Base-by-base conservation (phyloP, 352 stramenopile genomes). In the Achlya hypogyna region DNA sequence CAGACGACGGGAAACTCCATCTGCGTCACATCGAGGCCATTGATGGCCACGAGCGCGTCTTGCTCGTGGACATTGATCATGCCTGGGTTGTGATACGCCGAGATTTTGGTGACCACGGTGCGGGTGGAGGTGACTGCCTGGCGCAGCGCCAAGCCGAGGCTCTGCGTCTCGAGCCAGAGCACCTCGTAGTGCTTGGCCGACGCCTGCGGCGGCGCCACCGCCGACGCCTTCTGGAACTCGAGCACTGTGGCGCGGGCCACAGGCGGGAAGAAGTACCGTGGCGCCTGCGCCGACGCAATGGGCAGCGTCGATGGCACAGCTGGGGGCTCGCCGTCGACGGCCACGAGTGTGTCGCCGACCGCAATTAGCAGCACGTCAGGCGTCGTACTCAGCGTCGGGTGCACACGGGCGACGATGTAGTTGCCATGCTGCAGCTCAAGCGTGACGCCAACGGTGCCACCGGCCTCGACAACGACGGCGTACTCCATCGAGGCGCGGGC, bases 31-130 rank as follows among this genome's bases (percentile, higher is more conserved):
- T 52, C 54, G 35, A 51, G 14, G 2, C 54, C 54, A 38, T 64
- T 64, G 35, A 64, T 35, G 18, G 54, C 54, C 4, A 51, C 18
- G 6, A 64, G 38, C 20, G 34, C 28, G 22, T 64, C 54, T 22
- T 31, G 32, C 29, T 52, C 54, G 38, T 64, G 54, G 35, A 64
- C 31, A 28, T 64, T 64, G 54, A 64, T 32, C 54, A 64, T 64
- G 34, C 54, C 54, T 14, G 54, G 54, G 34, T 64, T 64, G 4
- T 64, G 32, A 25, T 52, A 64, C n/a, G 45, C 31, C 31, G 5
- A 31, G 54, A 64, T 64, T n/a, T 64, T 35, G 27, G 32, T 38
- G 5, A 64, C 54, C 29, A 51, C 16, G 10, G 35, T 25, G 1
- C 45, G 32, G 10, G 14, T 12, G 1, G 47, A 25, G 18, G 23